Evolutionary conservation across 495 filamentous ascomycete species (phyloP), one percentile per base, ranked within the genome.

Genomic region (Tuber indicum): DNA sequence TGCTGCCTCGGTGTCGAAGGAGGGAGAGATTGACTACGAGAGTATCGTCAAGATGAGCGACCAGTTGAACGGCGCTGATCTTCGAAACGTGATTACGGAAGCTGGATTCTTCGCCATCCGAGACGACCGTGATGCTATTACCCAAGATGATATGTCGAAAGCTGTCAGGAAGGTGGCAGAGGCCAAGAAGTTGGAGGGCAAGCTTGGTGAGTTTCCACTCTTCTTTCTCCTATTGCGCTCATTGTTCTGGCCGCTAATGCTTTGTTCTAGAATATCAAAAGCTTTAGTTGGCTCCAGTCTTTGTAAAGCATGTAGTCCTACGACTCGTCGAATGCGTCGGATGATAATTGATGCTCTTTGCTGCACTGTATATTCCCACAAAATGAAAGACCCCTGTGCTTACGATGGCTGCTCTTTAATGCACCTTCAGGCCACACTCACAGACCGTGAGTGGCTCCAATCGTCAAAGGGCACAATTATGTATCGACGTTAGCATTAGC

Each of bases 1-100:
- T 84, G 90, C 96, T 19, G 90, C 90, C 69, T 90, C 91, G 73
- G 96, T 98, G 23, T 88, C 91, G 66, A 89, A 92, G 72, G 96
- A 98, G 72, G 96, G 96, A 12, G 96, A 99, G 79, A 95, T 99
- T 84, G 96, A 99, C 86, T 98, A 96, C 84, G 96, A 99, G 88
- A 97, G 94, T 82, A 93, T 99, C 45, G 96, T 99, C 83, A 99
- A 99, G 89, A 99, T 99, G 96, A 96, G 93, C 81, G 96, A 99
- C 82, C 93, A 94, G 58, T 88, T 98, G 58, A 99, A 99, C 86
- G 96, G 96, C 81, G 96, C 96, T 39, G 96, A 99, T 90, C 86
- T 99, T 84, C 88, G 96, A 81, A 99, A 99, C 84, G 94, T 99
- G 78, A 94, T 99, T 71, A 99, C 96, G 2, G 96, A 99, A 88